Conservation (phyloP, 805 yeast species). For the Wickerhamiella qilinensis region DNA sequence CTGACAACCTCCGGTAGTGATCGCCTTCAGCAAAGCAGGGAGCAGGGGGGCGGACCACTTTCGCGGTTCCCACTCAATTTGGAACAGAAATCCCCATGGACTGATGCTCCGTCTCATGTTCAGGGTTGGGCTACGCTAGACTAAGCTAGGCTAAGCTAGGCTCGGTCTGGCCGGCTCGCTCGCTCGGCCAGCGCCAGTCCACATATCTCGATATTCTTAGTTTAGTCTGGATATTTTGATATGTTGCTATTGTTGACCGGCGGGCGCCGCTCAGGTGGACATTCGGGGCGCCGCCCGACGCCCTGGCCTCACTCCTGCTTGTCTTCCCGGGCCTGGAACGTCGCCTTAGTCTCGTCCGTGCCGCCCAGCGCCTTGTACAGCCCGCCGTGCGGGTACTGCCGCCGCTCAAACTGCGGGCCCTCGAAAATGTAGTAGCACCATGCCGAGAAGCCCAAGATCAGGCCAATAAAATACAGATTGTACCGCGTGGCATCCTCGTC, state of each 20-base stretch:
- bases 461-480: slow-evolving; percentile 36
- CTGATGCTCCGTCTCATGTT: too few relatives aligned
- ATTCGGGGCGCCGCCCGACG: too few relatives aligned
- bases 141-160: too few relatives aligned
- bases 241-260: background rate
- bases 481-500: slow-evolving; percentile 46
- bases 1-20: too few relatives aligned
- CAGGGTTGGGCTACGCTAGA: too few relatives aligned
- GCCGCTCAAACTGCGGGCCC: slow-evolving; percentile 56
- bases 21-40: too few relatives aligned
- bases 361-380: slow-evolving; percentile 60
- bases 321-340: slow-evolving; percentile 25
- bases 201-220: background rate
- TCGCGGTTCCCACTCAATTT: too few relatives aligned
- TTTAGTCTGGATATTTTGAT: background rate
- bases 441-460: slow-evolving; percentile 20
- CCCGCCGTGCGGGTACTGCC: slow-evolving; percentile 63
- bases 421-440: slow-evolving; percentile 28
- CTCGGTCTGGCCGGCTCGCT: too few relatives aligned
- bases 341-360: slow-evolving; percentile 20
- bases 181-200: too few relatives aligned
- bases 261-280: background rate
- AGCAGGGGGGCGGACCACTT: too few relatives aligned
- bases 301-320: too few relatives aligned
- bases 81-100: too few relatives aligned